Conservation (phyloP, 371 early-diverging fungal species). For the Apophysomyces trapeziformis region DNA sequence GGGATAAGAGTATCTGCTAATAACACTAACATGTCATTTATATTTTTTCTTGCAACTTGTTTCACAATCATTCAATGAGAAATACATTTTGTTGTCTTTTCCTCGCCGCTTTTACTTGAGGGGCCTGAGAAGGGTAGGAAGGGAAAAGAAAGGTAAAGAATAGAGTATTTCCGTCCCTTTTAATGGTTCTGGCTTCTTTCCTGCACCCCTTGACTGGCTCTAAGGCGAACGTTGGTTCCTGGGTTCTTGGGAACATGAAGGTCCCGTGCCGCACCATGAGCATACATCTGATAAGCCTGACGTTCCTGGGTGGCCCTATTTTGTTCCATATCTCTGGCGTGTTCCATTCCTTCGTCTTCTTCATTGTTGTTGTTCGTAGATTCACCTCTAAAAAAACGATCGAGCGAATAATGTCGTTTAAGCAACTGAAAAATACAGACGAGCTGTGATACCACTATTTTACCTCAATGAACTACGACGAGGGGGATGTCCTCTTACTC, state of each 20-base stretch:
- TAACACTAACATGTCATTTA: too few relatives aligned
- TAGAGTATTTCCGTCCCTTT: not conserved
- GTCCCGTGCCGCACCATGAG: not conserved
- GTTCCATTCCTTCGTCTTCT: not conserved
- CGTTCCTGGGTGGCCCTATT: not conserved
- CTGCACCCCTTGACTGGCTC: not conserved
- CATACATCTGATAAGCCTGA: conserved; percentile 1
- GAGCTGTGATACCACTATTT: not conserved
- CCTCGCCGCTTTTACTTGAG: too few relatives aligned
- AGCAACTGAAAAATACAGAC: not conserved
- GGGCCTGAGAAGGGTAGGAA: too few relatives aligned
- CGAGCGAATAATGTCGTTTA: not conserved
- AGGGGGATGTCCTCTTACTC: not conserved
- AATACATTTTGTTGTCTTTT: too few relatives aligned
- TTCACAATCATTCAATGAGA: too few relatives aligned
- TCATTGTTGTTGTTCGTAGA: not conserved
- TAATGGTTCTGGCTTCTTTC: conserved; percentile 7
- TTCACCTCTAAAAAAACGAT: not conserved
- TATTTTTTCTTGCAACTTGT: too few relatives aligned
- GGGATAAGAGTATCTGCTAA: too few relatives aligned
- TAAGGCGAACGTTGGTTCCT: conserved; percentile 1
- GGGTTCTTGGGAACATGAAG: conserved; percentile 3
- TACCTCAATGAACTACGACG: conserved; percentile 4
- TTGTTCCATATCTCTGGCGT: not conserved
- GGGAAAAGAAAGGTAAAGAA: too few relatives aligned